phyloP scores from a whole-genome alignment of 2,329 filamentous ascomycete species.

The Nemania sp. region DNA sequence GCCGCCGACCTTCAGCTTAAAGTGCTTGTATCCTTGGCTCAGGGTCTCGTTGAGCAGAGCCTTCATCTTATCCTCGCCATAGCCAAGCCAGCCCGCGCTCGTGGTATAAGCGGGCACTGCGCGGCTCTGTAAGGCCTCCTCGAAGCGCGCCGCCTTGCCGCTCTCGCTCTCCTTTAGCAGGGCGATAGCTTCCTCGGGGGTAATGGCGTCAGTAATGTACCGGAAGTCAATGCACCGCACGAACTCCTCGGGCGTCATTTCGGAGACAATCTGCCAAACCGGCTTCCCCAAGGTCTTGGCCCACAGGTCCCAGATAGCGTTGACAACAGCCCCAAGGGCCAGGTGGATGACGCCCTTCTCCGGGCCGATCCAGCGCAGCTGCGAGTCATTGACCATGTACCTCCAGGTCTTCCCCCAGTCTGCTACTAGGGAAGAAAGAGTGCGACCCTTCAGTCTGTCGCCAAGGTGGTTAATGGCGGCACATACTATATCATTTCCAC shows the following conservation, averaged over 20 bases:
- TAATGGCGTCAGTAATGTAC: slow-evolving; percentile 93
- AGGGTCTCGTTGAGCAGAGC: slow-evolving; percentile 73
- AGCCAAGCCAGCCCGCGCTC: slow-evolving; percentile 88
- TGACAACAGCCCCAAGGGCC: slow-evolving; percentile 84
- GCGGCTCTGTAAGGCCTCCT: slow-evolving; percentile 70
- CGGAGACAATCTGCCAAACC: slow-evolving; percentile 86
- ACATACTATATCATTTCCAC: slow-evolving; percentile 92
- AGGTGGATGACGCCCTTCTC: slow-evolving; percentile 95
- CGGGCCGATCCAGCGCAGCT: slow-evolving; percentile 90
- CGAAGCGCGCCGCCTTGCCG: slow-evolving; percentile 71
- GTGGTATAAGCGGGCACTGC: slow-evolving; percentile 93
- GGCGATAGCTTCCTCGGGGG: slow-evolving; percentile 76
- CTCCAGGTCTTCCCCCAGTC: slow-evolving; percentile 91
- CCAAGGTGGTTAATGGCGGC: slow-evolving; percentile 78
- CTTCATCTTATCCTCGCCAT: slow-evolving; percentile 86
- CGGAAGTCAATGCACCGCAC: slow-evolving; percentile 90
- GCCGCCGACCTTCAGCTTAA: slow-evolving; percentile 88
- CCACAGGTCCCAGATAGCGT: slow-evolving; percentile 96
- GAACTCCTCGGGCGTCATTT: slow-evolving; percentile 87
- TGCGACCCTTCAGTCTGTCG: slow-evolving; percentile 73
- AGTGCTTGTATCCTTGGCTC: slow-evolving; percentile 76
- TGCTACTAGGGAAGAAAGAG: slow-evolving; percentile 73
- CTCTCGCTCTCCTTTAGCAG: slow-evolving; percentile 68
- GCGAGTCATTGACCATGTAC: slow-evolving; percentile 86
- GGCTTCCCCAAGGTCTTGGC: slow-evolving; percentile 84